Conservation (phyloP, 1,284 basidiomycete species). For the Mycena sp. region DNA sequence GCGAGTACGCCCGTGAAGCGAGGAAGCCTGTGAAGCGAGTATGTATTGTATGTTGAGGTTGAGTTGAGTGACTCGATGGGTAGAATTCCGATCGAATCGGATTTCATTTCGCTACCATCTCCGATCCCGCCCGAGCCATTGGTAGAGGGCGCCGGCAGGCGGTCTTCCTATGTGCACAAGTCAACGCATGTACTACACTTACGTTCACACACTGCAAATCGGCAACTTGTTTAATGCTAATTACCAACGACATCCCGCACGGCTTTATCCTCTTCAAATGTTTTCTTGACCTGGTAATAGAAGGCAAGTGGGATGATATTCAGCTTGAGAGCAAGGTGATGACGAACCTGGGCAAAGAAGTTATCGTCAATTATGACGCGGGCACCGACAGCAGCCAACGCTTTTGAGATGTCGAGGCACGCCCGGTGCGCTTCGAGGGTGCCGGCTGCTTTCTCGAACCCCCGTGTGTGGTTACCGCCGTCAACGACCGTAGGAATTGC, state of each 20-base stretch:
- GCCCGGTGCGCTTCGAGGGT: conserved; percentile 65
- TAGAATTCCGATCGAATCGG: no score
- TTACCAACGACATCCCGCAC: neutral
- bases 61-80: no score
- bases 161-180: no score
- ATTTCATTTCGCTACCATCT: no score
- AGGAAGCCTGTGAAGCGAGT: no score
- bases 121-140: no score
- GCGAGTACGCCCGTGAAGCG: no score
- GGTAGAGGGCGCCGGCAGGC: no score
- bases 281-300: conserved; percentile 43
- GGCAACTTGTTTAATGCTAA: neutral
- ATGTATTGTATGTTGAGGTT: no score
- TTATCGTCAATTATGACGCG: conserved; percentile 63
- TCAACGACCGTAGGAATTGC: conserved; percentile 64
- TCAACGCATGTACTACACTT: no score
- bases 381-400: conserved; percentile 65
- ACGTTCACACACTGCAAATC: no score
- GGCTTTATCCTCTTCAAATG: conserved; percentile 49
- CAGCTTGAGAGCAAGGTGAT: neutral
- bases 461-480: conserved; percentile 73
- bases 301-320: neutral
- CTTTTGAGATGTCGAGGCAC: conserved; percentile 65
- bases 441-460: conserved; percentile 63
- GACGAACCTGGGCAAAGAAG: conserved; percentile 53